Evolutionary conservation across 169 alveolate species (phyloP), one percentile per base, ranked within the genome.

Genomic region (Plasmodium inui): DNA sequence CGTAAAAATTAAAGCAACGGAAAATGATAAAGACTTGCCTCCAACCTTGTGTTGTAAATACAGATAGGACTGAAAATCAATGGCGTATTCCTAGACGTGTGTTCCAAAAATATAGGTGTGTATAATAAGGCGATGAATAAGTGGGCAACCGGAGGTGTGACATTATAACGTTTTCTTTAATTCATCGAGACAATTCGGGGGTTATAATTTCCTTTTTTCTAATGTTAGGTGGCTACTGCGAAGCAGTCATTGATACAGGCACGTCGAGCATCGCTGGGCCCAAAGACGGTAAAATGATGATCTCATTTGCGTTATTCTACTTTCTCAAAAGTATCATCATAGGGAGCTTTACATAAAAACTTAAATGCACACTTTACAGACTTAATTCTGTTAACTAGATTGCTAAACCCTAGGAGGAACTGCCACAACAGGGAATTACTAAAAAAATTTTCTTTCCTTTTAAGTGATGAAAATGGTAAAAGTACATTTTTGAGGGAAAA

Each of bases 181-280:
- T 26, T 81, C 32, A 14, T 70, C 37, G 5, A 7, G 89, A 37
- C 8, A 19, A 53, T 37, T 30, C 39, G 17, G 22, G 5, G 37
- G 19, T 4, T 57, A 14, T 9, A 71, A 30, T 41, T 19, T 26
- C 50, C 53, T 72, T 71, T 39, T 17, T 26, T 41, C 76, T 19
- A 46, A 39, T 19, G 14, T 14, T 86, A 89, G 94, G 53, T 37
- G 85, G 94, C 50, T 89, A 79, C 50, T 89, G 94, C 30, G 90
- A 89, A 34, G 94, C 94, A 12, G 94, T 89, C 9, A 79, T 89
- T 79, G 94, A 89, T 44, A 89, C 94, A 37, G 94, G 94, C 30
- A 89, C 94, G 28, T 89, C 94, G 26, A 89, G 94, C 28, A 79
- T 89, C 28, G 94, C 94, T 79, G 94, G 94, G 14, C 94, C 94